Conservation (phyloP, 768 basidiomycete species). For the Suillus ampliporus region DNA sequence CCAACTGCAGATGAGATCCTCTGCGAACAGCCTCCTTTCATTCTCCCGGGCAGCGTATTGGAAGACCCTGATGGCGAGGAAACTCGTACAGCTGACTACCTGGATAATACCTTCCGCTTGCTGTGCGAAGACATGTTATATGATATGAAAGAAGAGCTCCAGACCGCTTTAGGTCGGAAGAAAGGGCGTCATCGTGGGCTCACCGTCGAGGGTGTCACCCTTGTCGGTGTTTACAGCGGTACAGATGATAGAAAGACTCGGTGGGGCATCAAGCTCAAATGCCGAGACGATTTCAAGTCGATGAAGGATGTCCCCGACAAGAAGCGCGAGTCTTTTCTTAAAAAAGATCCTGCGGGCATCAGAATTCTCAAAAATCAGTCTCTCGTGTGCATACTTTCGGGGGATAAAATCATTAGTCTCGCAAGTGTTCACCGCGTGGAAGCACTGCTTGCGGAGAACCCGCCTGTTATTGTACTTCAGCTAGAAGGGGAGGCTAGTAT, state of each 20-base stretch:
- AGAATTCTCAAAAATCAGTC: conserved; percentile 60
- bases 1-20: conserved; percentile 65
- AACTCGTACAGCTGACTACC: conserved; percentile 50
- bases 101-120: conserved; percentile 72
- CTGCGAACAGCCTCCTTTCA: conserved; percentile 51
- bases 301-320: conserved; percentile 38
- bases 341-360: conserved; percentile 39
- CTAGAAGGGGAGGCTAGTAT: conserved; percentile 50
- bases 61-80: conserved; percentile 48
- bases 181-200: conserved; percentile 47
- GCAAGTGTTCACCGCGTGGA: conserved; percentile 61
- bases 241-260: conserved; percentile 32
- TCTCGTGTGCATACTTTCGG: conserved; percentile 55
- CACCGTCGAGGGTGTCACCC: conserved; percentile 42
- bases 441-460: conserved; percentile 50
- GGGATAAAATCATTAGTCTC: conserved; percentile 55
- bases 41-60: conserved; percentile 49
- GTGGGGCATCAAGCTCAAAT: conserved; percentile 50
- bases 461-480: conserved; percentile 59
- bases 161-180: conserved; percentile 45
- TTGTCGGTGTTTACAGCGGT: conserved; percentile 43
- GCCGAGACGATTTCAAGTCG: conserved; percentile 42
- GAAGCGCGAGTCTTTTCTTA: conserved; percentile 44
- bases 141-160: conserved; percentile 62
- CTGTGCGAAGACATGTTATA: conserved; percentile 67